Evolutionary conservation across 441 rosid genomes (phyloP), one percentile per base, ranked within the genome.

Genomic region (Theobroma grandiflorum): DNA sequence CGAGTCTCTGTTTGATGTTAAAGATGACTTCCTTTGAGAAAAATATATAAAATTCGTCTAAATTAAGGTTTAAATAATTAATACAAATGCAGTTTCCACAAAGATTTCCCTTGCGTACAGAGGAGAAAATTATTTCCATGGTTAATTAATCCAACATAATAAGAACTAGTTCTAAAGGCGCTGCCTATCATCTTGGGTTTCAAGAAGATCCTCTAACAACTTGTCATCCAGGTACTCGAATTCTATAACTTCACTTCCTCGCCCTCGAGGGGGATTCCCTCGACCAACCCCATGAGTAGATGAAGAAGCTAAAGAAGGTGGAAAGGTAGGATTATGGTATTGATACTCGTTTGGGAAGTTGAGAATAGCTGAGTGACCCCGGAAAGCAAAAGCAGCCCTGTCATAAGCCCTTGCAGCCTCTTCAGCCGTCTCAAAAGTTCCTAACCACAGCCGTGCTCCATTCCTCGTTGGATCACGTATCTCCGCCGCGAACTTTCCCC

Each of bases 401-500:
- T 94, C 97, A 72, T 94, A 94, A 0, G 98, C 98, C 18, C 93
- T 85, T 6, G 97, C 98, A 2, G 94, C 98, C 35, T 91, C 95
- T 71, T 91, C 97, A 2, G 91, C 95, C 0, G 94, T 91, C 66
- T 87, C 84, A 79, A 88, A 94, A 20, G 97, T 94, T 31, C 98
- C 98, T 0, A 94, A 90, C 97, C 95, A 94, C 37, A 92, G 84
- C 11, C 95, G 86, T 0, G 92, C 90, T 10, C 98, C 98, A 16
- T 89, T 91, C 82, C 87, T 89, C 0, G 91, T 81, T 4, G 98
- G 94, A 79, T 94, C 97, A 0, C 95, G 94, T 86, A 94, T 94
- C 88, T 94, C 95, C 3, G 95, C 95, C 0, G 98, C 95, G 3
- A 86, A 94, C 83, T 90, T 94, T 0, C 95, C 98, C 98, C 96